These are phyloP conservation scores for Monosporascus sp. DNA, from an alignment of 2,329 filamentous ascomycete species.

Conservation along the genomic window DNA sequence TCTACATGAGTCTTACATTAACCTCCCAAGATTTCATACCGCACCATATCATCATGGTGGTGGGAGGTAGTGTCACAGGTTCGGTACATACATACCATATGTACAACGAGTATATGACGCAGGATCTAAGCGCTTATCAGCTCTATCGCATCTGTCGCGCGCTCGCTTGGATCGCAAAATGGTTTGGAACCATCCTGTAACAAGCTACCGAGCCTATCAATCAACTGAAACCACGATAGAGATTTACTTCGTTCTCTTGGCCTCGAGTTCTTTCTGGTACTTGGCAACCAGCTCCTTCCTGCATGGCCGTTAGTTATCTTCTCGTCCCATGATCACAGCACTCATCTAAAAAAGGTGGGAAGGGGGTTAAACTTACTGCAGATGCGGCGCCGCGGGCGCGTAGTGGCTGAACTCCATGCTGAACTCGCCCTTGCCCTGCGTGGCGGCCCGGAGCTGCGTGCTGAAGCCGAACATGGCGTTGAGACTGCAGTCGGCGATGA, in stretches of 20 bases:
- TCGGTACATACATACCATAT: background rate
- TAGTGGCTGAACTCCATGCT: constrained; percentile 99
- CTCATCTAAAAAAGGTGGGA: background rate
- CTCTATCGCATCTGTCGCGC: no score
- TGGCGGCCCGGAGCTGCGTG: constrained; percentile 83
- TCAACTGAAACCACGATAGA: background rate
- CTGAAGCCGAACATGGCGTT: constrained; percentile 99
- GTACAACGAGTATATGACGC: no score
- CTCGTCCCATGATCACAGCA: background rate
- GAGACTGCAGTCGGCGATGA: constrained; percentile 86
- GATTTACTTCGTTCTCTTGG: constrained; percentile 48
- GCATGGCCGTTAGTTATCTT: constrained; percentile 19
- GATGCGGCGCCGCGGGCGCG: constrained; percentile 74
- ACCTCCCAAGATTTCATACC: background rate
- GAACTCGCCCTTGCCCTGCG: constrained; percentile 98
- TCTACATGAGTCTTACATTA: background rate
- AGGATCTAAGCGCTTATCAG: no score
- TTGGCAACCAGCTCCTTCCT: constrained; percentile 57
- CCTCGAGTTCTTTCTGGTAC: constrained; percentile 54
- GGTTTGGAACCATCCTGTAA: background rate
- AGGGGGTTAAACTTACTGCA: constrained; percentile 63
- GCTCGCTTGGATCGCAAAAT: no score
- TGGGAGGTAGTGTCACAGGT: background rate
- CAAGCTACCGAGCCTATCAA: background rate
- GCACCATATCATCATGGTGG: background rate